Percentiles rank a stretch among this genome's conserved stretches.
phyloP scores from a whole-genome alignment of 148 eudicot species.

The Vaccinium darrowii region DNA sequence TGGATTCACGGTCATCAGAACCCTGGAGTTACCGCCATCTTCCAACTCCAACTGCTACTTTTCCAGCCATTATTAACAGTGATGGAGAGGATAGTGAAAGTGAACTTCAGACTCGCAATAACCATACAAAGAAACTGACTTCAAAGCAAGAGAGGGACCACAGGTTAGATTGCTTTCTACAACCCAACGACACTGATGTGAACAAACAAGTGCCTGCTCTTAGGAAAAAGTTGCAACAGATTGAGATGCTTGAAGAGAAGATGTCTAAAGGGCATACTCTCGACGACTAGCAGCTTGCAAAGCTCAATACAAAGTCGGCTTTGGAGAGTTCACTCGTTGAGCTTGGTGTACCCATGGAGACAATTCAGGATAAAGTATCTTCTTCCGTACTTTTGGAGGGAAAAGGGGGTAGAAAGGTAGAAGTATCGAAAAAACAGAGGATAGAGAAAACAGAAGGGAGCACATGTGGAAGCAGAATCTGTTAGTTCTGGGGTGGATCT shows the following conservation, averaged over 20 bases:
- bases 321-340: conserved; percentile 71
- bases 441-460: conserved; percentile 63
- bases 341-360: conserved; percentile 72
- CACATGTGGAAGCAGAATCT: conserved; percentile 29
- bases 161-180: conserved; percentile 62
- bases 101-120: conserved; percentile 59
- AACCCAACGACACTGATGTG: conserved; percentile 36
- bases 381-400: conserved; percentile 43
- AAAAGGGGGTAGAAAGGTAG: conserved; percentile 53
- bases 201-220: conserved; percentile 66
- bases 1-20: conserved; percentile 80
- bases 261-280: conserved; percentile 68
- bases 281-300: conserved; percentile 88
- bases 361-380: conserved; percentile 30
- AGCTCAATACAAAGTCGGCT: conserved; percentile 58
- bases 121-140: conserved; percentile 23
- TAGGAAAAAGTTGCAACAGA: conserved; percentile 92
- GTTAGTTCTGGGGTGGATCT: conserved; percentile 25
- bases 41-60: conserved; percentile 90
- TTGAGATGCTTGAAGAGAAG: conserved; percentile 93
- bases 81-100: conserved; percentile 73
- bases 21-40: conserved; percentile 88
- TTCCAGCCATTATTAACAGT: conserved; percentile 80
- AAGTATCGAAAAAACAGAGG: conserved; percentile 61
- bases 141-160: conserved; percentile 34